These are phyloP conservation scores for Coix lacrymajobi DNA, from an alignment of 176 grass and related monocot species.

Conservation along the genomic window DNA sequence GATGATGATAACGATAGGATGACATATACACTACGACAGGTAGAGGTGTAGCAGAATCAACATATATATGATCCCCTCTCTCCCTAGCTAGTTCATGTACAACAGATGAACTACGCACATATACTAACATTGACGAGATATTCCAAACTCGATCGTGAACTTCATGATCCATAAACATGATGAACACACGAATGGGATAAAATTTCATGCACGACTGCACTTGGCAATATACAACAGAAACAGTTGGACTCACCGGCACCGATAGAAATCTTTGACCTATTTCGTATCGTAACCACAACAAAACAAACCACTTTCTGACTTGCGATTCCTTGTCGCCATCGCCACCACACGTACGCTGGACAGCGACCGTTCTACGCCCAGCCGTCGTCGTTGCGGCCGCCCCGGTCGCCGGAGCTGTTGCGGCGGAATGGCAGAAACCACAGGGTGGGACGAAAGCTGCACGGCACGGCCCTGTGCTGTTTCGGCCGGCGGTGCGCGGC, in stretches of 20 bases:
- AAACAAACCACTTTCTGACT: constrained; percentile 15
- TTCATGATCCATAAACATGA: neutral
- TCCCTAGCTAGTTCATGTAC: neutral
- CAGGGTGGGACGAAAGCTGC: neutral
- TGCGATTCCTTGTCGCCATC: neutral
- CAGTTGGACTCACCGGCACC: neutral
- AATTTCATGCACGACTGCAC: neutral
- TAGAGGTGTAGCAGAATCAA: neutral
- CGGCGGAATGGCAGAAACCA: constrained; percentile 38
- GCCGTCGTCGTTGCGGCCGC: neutral
- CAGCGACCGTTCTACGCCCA: constrained; percentile 14
- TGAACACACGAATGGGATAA: neutral
- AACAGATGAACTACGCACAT: neutral
- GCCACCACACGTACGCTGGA: neutral
- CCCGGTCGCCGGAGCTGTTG: constrained; percentile 3
- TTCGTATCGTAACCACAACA: constrained; percentile 25
- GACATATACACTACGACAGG: neutral
- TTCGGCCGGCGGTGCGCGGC: neutral
- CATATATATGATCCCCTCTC: neutral
- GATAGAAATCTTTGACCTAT: constrained; percentile 10
- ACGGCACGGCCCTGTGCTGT: neutral
- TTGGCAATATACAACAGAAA: neutral
- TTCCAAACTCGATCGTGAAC: neutral
- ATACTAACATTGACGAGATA: neutral
- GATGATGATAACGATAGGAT: neutral